Base-by-base conservation (phyloP, 2,329 filamentous ascomycete species). In the Emericellopsis cladophorae region DNA sequence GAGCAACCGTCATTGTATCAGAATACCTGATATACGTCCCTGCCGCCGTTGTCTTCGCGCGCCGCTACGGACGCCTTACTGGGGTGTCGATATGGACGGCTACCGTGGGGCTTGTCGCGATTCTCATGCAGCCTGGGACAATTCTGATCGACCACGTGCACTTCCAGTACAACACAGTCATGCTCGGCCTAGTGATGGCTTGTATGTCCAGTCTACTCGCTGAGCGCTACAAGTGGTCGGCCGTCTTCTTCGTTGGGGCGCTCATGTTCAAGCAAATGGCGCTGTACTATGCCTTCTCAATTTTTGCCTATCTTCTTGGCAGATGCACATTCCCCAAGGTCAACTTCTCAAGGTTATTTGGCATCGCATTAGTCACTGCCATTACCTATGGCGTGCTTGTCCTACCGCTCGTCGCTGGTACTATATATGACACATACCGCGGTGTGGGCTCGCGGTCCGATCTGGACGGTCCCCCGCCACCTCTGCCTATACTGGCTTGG, bases 261-360 rank as follows among this genome's bases (percentile, higher is more conserved):
- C 68, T 98, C n/a, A 87, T 87, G 6, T 98, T 96, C 70, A 98
- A 98, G 68, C 92, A 98, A 61, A 98, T 98, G 93, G 90, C 90
- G 1, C 71, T 98, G 14, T 98, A 96, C 65, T 98, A 95, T 60
- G 88, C 93, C 4, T 89, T 93, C 12, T 81, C 82, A 16, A 81
- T 96, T 43, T 96, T 96, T 58, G 83, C 87, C 26, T 98, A 89
- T 54, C 77, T 98, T 2, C 68, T 96, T 1, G 92, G 90, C 8
- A 79, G 81, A 53, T 95, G 89, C 55, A 51, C 93, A n/a, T 81
- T 80, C 47, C 89, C 89, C 1, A 68, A 70, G 10, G 61, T 89
- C 51, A 80, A 82, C 42, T 51, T 80, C 2, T 57, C 71, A 0
- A 78, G 87, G 4, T 75, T 96, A 21, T 48, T 92, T 5, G 75